phyloP scores from a whole-genome alignment of 73 alveolate species.

The Blepharisma stoltei region DNA sequence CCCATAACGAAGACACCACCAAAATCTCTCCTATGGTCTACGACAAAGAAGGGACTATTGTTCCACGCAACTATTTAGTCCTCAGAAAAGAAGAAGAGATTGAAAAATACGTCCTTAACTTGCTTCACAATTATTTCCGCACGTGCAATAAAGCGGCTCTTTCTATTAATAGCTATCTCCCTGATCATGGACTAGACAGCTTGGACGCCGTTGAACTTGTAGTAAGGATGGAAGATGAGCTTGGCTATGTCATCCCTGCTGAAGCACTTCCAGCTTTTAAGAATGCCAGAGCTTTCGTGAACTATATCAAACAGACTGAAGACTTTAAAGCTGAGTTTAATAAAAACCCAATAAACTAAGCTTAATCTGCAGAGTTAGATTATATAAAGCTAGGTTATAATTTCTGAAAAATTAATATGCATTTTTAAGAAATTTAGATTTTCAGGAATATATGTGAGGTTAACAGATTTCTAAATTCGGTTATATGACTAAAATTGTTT shows the following conservation, averaged over 20 bases:
- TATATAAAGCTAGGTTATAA: too few species aligned
- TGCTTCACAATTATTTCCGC: constrained; percentile 52
- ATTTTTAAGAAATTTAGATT: too few species aligned
- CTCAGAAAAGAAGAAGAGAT: constrained; percentile 53
- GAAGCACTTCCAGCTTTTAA: constrained; percentile 61
- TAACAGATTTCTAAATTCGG: too few species aligned
- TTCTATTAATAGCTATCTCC: constrained; percentile 33
- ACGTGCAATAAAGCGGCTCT: constrained; percentile 63
- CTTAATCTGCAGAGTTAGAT: too few species aligned
- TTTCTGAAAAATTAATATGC: too few species aligned
- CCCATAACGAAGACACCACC: constrained; percentile 15
- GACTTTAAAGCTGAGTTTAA: constrained; percentile 60
- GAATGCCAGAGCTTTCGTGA: constrained; percentile 55
- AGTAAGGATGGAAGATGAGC: constrained; percentile 63
- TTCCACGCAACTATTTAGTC: constrained; percentile 31
- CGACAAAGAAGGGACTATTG: background rate
- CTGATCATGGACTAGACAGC: constrained; percentile 66
- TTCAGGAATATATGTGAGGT: too few species aligned
- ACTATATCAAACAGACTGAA: constrained; percentile 59
- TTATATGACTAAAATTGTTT: too few species aligned
- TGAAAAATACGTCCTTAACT: constrained; percentile 48
- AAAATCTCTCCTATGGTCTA: background rate
- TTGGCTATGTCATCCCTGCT: constrained; percentile 65
- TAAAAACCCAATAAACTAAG: constrained; percentile 52
- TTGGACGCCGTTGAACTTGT: constrained; percentile 59